phyloP scores from a whole-genome alignment of 2,329 filamentous ascomycete species.

The Ophiostoma angusticollis region DNA sequence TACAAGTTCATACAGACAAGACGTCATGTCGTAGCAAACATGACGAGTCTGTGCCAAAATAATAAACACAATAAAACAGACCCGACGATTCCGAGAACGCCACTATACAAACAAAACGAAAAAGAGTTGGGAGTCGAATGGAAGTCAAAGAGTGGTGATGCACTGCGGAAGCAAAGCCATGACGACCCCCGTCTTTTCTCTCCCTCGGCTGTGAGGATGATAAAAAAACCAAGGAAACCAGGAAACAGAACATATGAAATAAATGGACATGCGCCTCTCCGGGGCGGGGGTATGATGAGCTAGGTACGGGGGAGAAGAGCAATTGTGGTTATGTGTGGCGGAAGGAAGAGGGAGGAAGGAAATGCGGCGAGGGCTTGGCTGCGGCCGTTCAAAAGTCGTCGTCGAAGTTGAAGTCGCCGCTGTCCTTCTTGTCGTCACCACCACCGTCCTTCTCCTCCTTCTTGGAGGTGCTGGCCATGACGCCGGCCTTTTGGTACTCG shows the following conservation, averaged over 20 bases:
- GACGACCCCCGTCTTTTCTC: background rate
- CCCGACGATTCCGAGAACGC: slow-evolving; percentile 9
- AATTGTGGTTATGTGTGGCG: background rate
- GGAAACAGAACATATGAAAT: background rate
- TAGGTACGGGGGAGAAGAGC: slow-evolving; percentile 5
- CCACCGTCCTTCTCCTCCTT: slow-evolving; percentile 29
- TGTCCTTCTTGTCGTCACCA: slow-evolving; percentile 38
- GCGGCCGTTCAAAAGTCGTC: slow-evolving; percentile 78
- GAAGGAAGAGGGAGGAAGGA: background rate
- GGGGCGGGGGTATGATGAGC: slow-evolving; percentile 10
- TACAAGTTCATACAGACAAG: background rate
- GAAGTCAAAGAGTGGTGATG: slow-evolving; percentile 11
- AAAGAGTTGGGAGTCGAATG: slow-evolving; percentile 6
- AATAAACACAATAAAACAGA: slow-evolving; percentile 2
- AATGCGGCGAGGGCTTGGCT: slow-evolving; percentile 7
- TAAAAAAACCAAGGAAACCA: slow-evolving; percentile 2
- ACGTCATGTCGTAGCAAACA: slow-evolving; percentile 2
- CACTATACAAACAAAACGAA: slow-evolving; percentile 5
- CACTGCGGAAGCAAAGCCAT: background rate
- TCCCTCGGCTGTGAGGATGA: background rate
- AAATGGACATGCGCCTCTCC: too few relatives aligned
- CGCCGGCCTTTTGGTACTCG: slow-evolving; percentile 98
- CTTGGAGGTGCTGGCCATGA: slow-evolving; percentile 85
- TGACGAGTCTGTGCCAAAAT: slow-evolving; percentile 7
- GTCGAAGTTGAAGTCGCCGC: slow-evolving; percentile 82